Base-by-base conservation (phyloP, 805 yeast genomes). In the Candida mattraensis region DNA sequence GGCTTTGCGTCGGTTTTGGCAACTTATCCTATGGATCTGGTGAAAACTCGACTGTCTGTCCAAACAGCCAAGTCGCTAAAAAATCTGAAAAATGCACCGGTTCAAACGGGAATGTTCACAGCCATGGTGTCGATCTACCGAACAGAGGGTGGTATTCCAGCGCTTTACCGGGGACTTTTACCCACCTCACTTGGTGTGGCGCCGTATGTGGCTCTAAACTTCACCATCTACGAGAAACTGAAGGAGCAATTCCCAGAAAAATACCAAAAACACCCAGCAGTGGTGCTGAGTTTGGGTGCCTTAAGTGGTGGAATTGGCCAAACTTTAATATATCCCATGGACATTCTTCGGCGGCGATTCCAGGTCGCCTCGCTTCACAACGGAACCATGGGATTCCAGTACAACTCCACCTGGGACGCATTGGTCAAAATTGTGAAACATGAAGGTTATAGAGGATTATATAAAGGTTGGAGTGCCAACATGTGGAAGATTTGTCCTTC, bases 151-250 rank as follows among this genome's bases (percentile, higher is more conserved):
- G 96, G 96, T 0, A 16, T 87, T 7, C 42, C 55, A 2, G 95
- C 88, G 0, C 66, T 91, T 11, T 91, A 86, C 56, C 70, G 89
- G 33, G 99, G 99, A 3, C 68, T 89, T 9, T 67, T 81, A 43
- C 96, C 98, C n/a, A 91, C 98, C 0, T 78, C 89, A 1, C 63
- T 86, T 39, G 97, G 98, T 2, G 96, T 93, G 14, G 97, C 96
- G 1, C 97, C 98, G 1, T 93, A 89, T 54, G 96, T 87, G 20
- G 96, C 96, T 4, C 74, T 91, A 34, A 91, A 89, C 61, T 91
- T 91, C 57, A 83, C 96, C 2, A 78, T 87, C 29, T 91, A 89
- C 66, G 98, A 93, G 54, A 78, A 75, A 42, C 54, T 88, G 46
- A 77, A 88, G 44, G 93, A 82, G 40, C 54, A 66, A 35, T 63